These are phyloP conservation scores for Exophiala dermatitidis DNA, from an alignment of 2,329 filamentous ascomycete genomes.

Conservation along the genomic window DNA sequence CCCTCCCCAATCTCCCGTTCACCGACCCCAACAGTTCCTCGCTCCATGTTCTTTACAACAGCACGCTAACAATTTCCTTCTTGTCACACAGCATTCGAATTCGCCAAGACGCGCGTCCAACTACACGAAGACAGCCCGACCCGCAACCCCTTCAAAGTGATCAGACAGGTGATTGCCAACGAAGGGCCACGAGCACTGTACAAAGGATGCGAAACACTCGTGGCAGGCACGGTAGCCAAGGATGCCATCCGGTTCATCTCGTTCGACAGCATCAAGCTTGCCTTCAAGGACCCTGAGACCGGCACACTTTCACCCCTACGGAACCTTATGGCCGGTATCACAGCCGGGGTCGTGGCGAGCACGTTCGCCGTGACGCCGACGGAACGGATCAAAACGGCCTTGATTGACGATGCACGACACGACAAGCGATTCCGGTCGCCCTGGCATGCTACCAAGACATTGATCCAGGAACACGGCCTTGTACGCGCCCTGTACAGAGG, in stretches of 20 bases:
- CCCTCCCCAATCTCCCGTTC: no score
- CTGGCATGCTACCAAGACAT: slow-evolving; percentile 44
- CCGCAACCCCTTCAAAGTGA: slow-evolving; percentile 52
- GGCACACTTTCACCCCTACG: slow-evolving; percentile 50
- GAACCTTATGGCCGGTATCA: slow-evolving; percentile 59
- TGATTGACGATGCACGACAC: slow-evolving; percentile 54
- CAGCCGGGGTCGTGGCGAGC: slow-evolving; percentile 54
- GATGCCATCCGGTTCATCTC: slow-evolving; percentile 60
- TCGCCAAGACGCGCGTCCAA: slow-evolving; percentile 59
- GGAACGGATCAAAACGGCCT: slow-evolving; percentile 60
- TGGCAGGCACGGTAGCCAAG: slow-evolving; percentile 56
- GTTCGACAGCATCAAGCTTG: slow-evolving; percentile 55
- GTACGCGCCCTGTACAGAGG: slow-evolving; percentile 49
- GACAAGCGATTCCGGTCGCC: slow-evolving; percentile 44
- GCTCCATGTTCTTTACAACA: no score
- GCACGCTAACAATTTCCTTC: no score
- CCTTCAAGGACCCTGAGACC: slow-evolving; percentile 48
- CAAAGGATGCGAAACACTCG: slow-evolving; percentile 55
- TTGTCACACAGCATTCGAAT: slow-evolving; percentile 49
- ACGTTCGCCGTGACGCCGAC: slow-evolving; percentile 61
- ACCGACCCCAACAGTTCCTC: no score
- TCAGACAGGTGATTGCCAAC: slow-evolving; percentile 47
- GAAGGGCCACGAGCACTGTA: slow-evolving; percentile 56
- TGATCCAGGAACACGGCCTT: slow-evolving; percentile 49
- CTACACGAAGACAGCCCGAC: slow-evolving; percentile 41